Conservation (phyloP, 257 asterid genomes). For the Mitragyna speciosa region DNA sequence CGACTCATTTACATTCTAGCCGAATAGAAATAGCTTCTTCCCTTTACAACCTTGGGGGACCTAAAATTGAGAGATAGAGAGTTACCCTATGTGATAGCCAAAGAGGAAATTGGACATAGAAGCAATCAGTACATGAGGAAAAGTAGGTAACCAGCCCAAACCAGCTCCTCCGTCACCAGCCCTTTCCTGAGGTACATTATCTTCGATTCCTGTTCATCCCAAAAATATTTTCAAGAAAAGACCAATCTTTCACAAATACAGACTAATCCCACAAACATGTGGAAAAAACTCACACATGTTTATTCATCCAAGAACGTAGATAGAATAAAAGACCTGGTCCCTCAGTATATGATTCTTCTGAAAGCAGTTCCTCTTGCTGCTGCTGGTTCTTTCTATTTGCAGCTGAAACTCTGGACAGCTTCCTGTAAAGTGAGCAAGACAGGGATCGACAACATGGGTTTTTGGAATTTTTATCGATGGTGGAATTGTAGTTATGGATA, state of each 20-base stretch:
- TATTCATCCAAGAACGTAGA: slow-evolving; percentile 22
- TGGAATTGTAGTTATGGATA: not conserved
- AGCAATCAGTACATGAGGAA: slow-evolving; percentile 73
- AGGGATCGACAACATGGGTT: slow-evolving; percentile 25
- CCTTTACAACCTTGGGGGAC: not conserved
- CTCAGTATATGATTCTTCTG: not conserved
- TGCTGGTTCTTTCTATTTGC: slow-evolving; percentile 28
- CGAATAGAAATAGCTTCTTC: not conserved
- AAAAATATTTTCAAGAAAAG: not conserved
- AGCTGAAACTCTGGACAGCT: slow-evolving; percentile 29
- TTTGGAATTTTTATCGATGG: slow-evolving; percentile 14
- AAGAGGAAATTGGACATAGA: slow-evolving; percentile 88
- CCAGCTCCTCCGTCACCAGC: slow-evolving; percentile 38
- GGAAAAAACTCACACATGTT: slow-evolving; percentile 18
- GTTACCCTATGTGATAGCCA: slow-evolving; percentile 86
- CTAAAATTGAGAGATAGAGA: not conserved
- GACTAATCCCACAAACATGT: slow-evolving; percentile 2
- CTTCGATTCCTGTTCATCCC: slow-evolving; percentile 40
- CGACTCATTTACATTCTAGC: too few relatives aligned
- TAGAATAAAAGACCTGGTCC: too few relatives aligned
- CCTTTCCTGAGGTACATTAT: slow-evolving; percentile 31
- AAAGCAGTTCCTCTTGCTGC: slow-evolving; percentile 3
- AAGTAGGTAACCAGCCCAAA: slow-evolving; percentile 71
- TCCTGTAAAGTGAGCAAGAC: slow-evolving; percentile 35
- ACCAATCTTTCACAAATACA: slow-evolving; percentile 14